Evolutionary conservation across 805 yeast species (phyloP).

Genomic region (Lachancea waltii): DNA sequence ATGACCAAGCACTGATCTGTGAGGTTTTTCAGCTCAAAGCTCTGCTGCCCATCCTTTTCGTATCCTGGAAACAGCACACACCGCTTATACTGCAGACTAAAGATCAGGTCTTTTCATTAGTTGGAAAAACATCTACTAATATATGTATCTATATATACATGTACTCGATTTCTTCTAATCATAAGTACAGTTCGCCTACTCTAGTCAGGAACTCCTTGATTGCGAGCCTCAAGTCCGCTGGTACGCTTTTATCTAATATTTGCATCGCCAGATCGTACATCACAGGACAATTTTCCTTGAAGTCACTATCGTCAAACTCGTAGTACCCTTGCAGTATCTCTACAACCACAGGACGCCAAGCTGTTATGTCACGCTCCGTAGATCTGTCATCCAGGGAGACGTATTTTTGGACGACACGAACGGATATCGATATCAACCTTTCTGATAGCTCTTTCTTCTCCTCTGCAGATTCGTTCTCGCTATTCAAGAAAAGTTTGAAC

Average conservation of each 20-base stretch:
- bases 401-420: constrained; percentile 62
- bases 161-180: neutral
- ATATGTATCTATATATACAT: too few species aligned
- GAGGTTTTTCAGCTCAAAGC: too few species aligned
- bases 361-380: constrained; percentile 72
- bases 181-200: constrained; percentile 45
- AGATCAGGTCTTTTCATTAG: too few species aligned
- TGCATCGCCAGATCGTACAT: constrained; percentile 55
- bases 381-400: constrained; percentile 61
- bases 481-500: constrained; percentile 58
- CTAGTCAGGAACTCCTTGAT: constrained; percentile 52
- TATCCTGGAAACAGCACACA: too few species aligned
- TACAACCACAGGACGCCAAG: constrained; percentile 90
- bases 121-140: too few species aligned
- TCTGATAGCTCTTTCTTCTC: constrained; percentile 45
- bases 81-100: too few species aligned
- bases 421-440: constrained; percentile 58
- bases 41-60: too few species aligned
- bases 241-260: constrained; percentile 54
- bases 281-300: constrained; percentile 48
- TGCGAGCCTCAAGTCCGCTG: constrained; percentile 55
- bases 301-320: constrained; percentile 70
- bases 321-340: constrained; percentile 79
- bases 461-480: constrained; percentile 31
- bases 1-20: too few species aligned